Conservation (phyloP, 1,284 basidiomycete genomes). For the Fomitiporia mediterranea region DNA sequence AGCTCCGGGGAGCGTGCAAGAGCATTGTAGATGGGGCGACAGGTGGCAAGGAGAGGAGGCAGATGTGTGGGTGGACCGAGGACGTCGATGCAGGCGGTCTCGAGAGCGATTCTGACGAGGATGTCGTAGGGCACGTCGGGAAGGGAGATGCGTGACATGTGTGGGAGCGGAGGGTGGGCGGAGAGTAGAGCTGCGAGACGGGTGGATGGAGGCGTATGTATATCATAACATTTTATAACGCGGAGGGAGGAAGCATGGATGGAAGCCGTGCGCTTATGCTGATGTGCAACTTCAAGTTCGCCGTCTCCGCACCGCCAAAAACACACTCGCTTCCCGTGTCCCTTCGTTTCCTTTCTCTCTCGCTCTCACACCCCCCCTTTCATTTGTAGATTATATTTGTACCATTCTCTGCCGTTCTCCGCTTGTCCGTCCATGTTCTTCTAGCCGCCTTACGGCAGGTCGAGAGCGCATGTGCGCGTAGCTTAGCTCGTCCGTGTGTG, state of each 20-base stretch:
- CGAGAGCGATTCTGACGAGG: conserved; percentile 50
- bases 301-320: no score
- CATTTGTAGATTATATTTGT: no score
- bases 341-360: no score
- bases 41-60: conserved; percentile 47
- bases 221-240: conserved; percentile 8
- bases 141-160: conserved; percentile 15
- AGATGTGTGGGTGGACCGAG: conserved; percentile 40
- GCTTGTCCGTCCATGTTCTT: no score
- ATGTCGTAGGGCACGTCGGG: conserved; percentile 56
- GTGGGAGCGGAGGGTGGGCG: background rate
- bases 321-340: no score
- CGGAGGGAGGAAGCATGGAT: background rate
- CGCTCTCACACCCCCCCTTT: no score
- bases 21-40: conserved; percentile 36
- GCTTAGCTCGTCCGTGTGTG: no score
- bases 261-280: background rate
- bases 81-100: conserved; percentile 39
- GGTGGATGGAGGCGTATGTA: conserved; percentile 4
- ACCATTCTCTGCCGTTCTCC: no score
- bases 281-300: no score
- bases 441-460: no score
- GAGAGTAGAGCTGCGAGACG: no score
- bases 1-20: conserved; percentile 45
- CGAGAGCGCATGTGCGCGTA: no score